These are phyloP conservation scores for Evansstolkia leycettana DNA, from an alignment of 495 filamentous ascomycete genomes.

Conservation along the genomic window DNA sequence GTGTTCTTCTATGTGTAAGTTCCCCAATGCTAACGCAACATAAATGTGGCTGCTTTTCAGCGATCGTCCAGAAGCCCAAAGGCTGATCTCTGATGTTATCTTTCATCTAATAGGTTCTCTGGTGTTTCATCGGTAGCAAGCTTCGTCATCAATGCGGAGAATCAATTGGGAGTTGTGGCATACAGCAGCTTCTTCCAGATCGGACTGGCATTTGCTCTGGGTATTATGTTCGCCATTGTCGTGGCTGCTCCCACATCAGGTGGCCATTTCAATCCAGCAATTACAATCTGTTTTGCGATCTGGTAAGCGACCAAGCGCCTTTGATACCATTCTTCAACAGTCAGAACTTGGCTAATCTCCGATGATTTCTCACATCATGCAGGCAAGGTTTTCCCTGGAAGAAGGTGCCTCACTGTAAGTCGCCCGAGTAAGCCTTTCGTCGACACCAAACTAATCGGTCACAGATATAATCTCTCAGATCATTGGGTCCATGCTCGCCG, in stretches of 20 bases:
- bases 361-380: not conserved
- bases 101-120: conserved; percentile 26
- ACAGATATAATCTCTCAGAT: conserved; percentile 37
- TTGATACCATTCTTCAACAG: no score
- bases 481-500: conserved; percentile 39
- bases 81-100: no score
- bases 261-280: conserved; percentile 41
- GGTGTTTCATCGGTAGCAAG: conserved; percentile 33
- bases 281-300: conserved; percentile 35
- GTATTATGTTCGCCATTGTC: conserved; percentile 43
- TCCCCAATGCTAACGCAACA: no score
- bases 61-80: not conserved
- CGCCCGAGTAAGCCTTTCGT: not conserved
- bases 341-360: no score
- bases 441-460: not conserved
- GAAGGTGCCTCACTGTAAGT: conserved; percentile 31
- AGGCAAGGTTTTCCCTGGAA: conserved; percentile 37
- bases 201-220: conserved; percentile 37
- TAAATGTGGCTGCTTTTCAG: conserved; percentile 2
- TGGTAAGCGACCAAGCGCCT: conserved; percentile 25
- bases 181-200: conserved; percentile 37
- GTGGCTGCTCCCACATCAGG: conserved; percentile 37
- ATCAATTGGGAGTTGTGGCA: conserved; percentile 9
- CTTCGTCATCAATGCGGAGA: conserved; percentile 28
- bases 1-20: conserved; percentile 40